Base-by-base conservation (phyloP, 2,329 filamentous ascomycete genomes). In the Volutella citrinella region DNA sequence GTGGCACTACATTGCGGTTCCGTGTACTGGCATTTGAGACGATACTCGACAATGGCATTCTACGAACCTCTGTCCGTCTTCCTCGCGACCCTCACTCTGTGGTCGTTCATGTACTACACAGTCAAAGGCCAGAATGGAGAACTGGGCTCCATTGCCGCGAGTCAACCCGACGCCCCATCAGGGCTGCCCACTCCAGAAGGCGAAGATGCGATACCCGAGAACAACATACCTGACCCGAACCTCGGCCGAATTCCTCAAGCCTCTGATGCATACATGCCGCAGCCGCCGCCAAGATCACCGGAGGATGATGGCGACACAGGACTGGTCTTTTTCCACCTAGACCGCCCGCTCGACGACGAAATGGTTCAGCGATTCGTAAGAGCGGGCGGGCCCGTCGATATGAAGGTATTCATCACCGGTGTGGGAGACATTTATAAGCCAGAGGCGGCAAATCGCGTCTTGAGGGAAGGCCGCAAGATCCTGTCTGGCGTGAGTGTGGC, bases 291-390 rank as follows among this genome's bases (percentile, higher is more conserved):
- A n/a, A n/a, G n/a, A n/a, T n/a, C n/a, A n/a, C n/a, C n/a, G n/a
- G n/a, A n/a, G n/a, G n/a, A n/a, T n/a, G n/a, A n/a, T n/a, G n/a
- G n/a, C 4, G 32, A 32, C 16, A 34, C 37, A 10, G 38, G 46
- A 10, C 63, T 67, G 0, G 61, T 55, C 0, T 69, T 71, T 8
- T 72, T 78, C 22, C 65, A 71, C 13, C 57, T 80, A 0, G 76
- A 80, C 36, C 61, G 74, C 9, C 75, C 75, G 0, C 67, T 67
- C 4, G 73, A 78, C 41, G 76, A 79, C 48, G 74, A 78, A 45
- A 61, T 78, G 30, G 73, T 77, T 2, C 75, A 79, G 44, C 54
- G 69, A 3, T 79, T 74, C 48, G 72, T 79, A 1, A 59, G 66
- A 10, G 59, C 65, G 12, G 75, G 74, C 0, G 36, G 45, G 1